These are phyloP conservation scores for Pinus taeda DNA, from an alignment of 75 land plant species.

Conservation along the genomic window DNA sequence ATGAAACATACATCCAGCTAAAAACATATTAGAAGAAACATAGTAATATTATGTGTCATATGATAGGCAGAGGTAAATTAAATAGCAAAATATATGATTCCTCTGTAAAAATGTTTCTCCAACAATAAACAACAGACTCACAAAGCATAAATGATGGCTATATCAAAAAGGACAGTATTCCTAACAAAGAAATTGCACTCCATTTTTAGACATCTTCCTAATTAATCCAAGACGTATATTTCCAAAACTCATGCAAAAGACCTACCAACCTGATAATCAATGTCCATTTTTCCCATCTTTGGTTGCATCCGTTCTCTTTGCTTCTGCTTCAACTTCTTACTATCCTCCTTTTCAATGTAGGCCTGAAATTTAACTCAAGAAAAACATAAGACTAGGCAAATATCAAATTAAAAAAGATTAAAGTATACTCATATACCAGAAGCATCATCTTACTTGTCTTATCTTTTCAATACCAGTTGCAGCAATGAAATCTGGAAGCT, in stretches of 20 bases:
- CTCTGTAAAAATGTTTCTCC: neutral
- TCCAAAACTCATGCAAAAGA: neutral
- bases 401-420: neutral
- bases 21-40: neutral
- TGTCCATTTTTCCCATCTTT: constrained; percentile 99
- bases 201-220: neutral
- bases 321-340: constrained; percentile 96
- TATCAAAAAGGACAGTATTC: neutral
- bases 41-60: neutral
- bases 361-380: constrained; percentile 48
- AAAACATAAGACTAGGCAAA: neutral
- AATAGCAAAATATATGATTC: neutral
- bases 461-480: constrained; percentile 95
- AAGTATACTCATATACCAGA: neutral
- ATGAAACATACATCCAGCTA: no score
- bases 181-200: neutral
- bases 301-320: constrained; percentile 99
- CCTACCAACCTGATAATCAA: constrained; percentile 89
- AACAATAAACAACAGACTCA: neutral
- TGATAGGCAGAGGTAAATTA: neutral
- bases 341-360: constrained; percentile 97
- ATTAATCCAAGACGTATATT: neutral
- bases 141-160: neutral
- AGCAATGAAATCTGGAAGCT: constrained; percentile 99
- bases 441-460: constrained; percentile 50